Evolutionary conservation across 495 filamentous ascomycete genomes (phyloP), one percentile per base, ranked within the genome.

Genomic region (Daldinia decipiens): DNA sequence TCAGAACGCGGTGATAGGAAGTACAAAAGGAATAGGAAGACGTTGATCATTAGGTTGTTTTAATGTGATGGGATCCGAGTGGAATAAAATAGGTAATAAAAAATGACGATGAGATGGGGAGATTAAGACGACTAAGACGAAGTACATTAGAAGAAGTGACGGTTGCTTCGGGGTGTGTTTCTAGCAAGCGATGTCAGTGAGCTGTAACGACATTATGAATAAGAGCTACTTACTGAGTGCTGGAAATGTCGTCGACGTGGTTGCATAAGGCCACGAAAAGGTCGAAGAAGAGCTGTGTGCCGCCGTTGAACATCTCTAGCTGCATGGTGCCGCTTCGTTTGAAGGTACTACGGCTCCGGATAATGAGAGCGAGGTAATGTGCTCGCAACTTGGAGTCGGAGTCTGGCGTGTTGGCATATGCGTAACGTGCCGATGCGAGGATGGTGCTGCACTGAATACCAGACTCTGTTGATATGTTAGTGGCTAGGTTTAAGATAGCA

Each of bases 301-400:
- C 92, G 21, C 93, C 93, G 70, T 85, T 85, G 78, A 93, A 90
- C 93, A 97, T 97, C 83, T 97, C 93, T 74, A 91, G 87, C 81
- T 97, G 93, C 93, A 97, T 96, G n/a, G 93, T 97, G 67, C 93
- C 93, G 79, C 93, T 96, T 39, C 92, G 83, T 85, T 95, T 97
- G 83, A 97, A 97, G 4, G 92, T 97, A 68, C 84, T 84, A 67
- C 93, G 85, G 74, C 89, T 90, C 68, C 93, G 86, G 71, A 97
- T 94, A 79, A 97, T 96, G 76, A 97, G 85, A 27, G 93, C 93
- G 26, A 97, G 88, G 74, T 97, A 97, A 80, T 97, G 94, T 34
- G 94, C 93, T 58, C 94, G 85, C 58, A 97, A 86, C 78, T 92
- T 92, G 27, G 92, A 94, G 83, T 97, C 94, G 17, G 84, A 90